phyloP scores from a whole-genome alignment of 2,329 filamentous ascomycete species.

The Lizonia empirigonia region DNA sequence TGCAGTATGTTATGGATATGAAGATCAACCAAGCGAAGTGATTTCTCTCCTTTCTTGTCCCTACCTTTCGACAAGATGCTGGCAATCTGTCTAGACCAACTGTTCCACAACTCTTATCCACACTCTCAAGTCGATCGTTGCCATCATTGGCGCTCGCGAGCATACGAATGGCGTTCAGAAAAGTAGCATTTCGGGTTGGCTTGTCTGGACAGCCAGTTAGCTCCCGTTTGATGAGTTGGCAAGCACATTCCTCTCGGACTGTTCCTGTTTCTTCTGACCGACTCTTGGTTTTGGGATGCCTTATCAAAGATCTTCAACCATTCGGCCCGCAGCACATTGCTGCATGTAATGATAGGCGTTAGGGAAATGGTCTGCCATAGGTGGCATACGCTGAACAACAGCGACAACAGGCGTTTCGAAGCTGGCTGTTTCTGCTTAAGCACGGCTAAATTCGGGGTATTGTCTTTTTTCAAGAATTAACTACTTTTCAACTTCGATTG shows the following conservation, averaged over 20 bases:
- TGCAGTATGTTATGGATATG: constrained; percentile 52
- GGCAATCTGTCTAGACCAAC: constrained; percentile 11
- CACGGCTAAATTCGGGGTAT: constrained; percentile 5
- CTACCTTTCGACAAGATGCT: constrained; percentile 14
- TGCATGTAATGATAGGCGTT: constrained; percentile 23
- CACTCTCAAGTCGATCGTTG: background rate
- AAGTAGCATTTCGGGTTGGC: constrained; percentile 17
- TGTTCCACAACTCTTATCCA: background rate
- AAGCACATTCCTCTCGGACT: constrained; percentile 3
- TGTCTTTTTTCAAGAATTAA: background rate
- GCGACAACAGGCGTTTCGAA: constrained; percentile 18
- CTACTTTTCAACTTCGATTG: background rate
- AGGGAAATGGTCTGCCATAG: constrained; percentile 3
- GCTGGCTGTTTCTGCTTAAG: constrained; percentile 1
- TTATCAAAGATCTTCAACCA: background rate
- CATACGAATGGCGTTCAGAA: constrained; percentile 28
- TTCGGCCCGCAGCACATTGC: constrained; percentile 4
- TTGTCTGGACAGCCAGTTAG: constrained; percentile 19
- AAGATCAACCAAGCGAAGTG: constrained; percentile 44
- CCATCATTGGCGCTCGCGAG: constrained; percentile 1
- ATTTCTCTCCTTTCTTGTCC: background rate
- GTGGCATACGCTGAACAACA: constrained; percentile 15
- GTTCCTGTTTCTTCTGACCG: background rate
- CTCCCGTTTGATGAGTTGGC: constrained; percentile 7
- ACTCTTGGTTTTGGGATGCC: background rate